These are phyloP conservation scores for Stramenopiles sp. DNA, from an alignment of 352 stramenopile genomes.

Conservation along the genomic window DNA sequence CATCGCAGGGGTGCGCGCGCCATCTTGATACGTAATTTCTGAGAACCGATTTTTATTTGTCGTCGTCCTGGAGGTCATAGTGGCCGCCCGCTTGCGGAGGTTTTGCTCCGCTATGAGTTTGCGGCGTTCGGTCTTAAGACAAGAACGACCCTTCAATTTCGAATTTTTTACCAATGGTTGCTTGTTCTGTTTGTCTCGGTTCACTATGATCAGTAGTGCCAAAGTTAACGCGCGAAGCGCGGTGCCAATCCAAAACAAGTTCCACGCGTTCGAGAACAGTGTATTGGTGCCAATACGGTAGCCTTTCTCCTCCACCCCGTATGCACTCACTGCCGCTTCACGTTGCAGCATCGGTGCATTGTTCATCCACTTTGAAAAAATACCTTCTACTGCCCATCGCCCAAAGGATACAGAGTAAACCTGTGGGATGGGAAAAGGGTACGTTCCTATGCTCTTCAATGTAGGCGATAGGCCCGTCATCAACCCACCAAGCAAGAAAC, in stretches of 20 bases:
- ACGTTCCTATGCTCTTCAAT: neutral
- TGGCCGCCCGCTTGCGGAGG: too few relatives aligned
- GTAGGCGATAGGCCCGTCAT: neutral
- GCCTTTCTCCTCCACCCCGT: neutral
- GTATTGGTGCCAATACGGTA: neutral
- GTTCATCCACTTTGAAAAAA: neutral
- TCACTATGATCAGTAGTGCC: neutral
- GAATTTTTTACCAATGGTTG: too few relatives aligned
- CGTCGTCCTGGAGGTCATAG: too few relatives aligned
- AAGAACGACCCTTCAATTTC: too few relatives aligned
- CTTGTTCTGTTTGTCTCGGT: slow-evolving; percentile 6
- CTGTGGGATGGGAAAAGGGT: neutral
- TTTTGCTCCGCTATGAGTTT: too few relatives aligned
- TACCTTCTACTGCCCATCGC: neutral
- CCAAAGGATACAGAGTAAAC: neutral
- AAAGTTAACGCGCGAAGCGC: neutral
- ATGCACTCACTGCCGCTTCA: too few relatives aligned
- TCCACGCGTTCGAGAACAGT: neutral
- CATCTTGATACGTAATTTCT: too few relatives aligned
- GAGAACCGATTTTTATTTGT: too few relatives aligned
- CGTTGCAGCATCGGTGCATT: neutral
- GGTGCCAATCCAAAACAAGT: neutral
- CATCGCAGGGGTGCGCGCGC: too few relatives aligned
- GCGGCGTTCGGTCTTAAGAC: too few relatives aligned
- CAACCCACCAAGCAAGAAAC: neutral